Percentiles rank a stretch among this genome's conserved stretches.
Evolutionary conservation across 2,329 filamentous ascomycete genomes (phyloP).

Genomic region (Grosmannia huntii): DNA sequence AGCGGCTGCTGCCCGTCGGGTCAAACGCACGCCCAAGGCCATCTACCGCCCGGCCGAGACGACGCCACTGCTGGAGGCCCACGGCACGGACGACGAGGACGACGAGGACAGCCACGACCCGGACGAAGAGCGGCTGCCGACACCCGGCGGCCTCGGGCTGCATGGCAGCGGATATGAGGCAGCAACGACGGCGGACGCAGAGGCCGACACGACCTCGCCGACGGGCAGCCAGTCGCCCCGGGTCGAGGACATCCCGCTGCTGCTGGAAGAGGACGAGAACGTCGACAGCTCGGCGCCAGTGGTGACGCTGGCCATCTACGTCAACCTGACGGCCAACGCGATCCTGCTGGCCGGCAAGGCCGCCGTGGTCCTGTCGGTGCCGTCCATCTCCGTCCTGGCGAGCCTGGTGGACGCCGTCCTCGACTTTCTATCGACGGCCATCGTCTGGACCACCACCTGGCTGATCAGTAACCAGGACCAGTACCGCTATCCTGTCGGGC

Average conservation of each 20-base stretch:
- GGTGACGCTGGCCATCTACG: slow-evolving; percentile 76
- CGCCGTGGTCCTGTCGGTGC: slow-evolving; percentile 62
- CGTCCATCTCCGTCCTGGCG: slow-evolving; percentile 69
- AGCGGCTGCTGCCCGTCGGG: slow-evolving; percentile 27
- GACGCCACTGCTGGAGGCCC: slow-evolving; percentile 46
- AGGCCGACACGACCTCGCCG: neutral
- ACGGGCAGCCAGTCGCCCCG: slow-evolving; percentile 20
- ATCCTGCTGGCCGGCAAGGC: slow-evolving; percentile 66
- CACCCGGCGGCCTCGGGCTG: slow-evolving; percentile 5
- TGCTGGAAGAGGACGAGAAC: slow-evolving; percentile 49
- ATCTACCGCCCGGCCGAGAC: slow-evolving; percentile 68
- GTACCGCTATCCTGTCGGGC: slow-evolving; percentile 66
- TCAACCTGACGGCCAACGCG: slow-evolving; percentile 70
- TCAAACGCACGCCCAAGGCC: slow-evolving; percentile 73
- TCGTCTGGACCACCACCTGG: slow-evolving; percentile 66
- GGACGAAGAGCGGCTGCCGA: slow-evolving; percentile 27
- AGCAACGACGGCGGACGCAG: neutral
- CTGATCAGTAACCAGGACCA: slow-evolving; percentile 62
- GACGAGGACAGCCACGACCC: slow-evolving; percentile 23
- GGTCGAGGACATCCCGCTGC: slow-evolving; percentile 49
- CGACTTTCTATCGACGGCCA: slow-evolving; percentile 70
- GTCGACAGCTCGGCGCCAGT: slow-evolving; percentile 61
- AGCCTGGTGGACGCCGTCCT: slow-evolving; percentile 68
- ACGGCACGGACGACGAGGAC: slow-evolving; percentile 29
- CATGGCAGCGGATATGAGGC: neutral